These are phyloP conservation scores for Rhododendron vialii DNA, from an alignment of 148 eudicot species.

Conservation along the genomic window DNA sequence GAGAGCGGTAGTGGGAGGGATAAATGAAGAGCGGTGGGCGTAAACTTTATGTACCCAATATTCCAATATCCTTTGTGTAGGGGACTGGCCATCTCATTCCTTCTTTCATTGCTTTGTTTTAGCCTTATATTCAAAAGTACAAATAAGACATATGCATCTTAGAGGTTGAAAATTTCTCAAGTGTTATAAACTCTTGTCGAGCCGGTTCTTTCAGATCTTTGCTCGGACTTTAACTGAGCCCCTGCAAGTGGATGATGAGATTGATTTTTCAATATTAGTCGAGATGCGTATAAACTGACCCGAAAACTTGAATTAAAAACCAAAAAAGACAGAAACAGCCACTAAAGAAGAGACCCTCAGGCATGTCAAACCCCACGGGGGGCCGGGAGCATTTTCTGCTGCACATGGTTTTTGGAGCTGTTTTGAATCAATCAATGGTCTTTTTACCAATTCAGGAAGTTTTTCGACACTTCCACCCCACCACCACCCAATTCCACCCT, in stretches of 20 bases:
- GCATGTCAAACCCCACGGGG: conserved; percentile 7
- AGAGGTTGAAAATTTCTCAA: no score
- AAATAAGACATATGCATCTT: no score
- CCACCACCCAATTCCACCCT: neutral
- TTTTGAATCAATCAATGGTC: neutral
- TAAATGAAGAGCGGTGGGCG: no score
- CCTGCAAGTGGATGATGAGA: no score
- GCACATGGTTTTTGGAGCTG: conserved; percentile 4
- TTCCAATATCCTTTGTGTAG: conserved; percentile 14
- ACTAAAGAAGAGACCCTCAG: neutral
- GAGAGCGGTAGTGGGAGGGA: no score
- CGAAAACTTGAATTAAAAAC: neutral
- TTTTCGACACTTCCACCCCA: neutral
- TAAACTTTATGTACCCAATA: neutral
- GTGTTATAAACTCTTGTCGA: no score
- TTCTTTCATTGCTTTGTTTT: neutral
- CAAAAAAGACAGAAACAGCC: neutral
- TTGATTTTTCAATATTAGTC: no score
- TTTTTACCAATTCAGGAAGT: neutral
- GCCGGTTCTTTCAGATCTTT: no score
- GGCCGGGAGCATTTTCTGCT: neutral
- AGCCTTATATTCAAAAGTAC: no score
- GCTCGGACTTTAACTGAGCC: no score
- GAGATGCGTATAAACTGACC: no score
- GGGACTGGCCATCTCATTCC: conserved; percentile 9